Evolutionary conservation across 331 rosid genomes (phyloP), one percentile per base, ranked within the genome.

Genomic region (Rosa hybrid): DNA sequence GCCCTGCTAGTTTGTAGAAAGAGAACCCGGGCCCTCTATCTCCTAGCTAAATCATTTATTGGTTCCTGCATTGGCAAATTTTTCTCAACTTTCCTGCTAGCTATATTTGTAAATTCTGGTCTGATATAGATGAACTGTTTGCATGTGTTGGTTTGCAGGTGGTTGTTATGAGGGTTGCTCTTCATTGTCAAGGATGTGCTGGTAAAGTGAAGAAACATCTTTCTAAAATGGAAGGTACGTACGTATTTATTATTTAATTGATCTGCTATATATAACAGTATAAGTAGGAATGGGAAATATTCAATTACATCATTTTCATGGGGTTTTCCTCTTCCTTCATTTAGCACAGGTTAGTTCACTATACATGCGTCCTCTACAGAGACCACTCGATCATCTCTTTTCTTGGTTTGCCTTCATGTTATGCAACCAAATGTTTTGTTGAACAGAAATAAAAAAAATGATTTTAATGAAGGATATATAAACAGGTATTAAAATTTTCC

Each of bases 131-230:
- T 20, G 6, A 60, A 50, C 42, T 64, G 68, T 59, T 71, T 75
- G 17, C 71, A 51, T 42, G 48, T 68, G 17, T 51, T 20, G 72
- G 23, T 34, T 65, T 83, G 74, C 84, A 93, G 98, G 98, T 92
- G 82, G 98, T 94, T 75, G 98, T 92, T 72, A 92, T 94, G 98
- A 75, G 91, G 68, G 98, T 92, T 49, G 88, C 98, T 62, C 87
- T 94, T 86, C 94, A 94, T 51, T 94, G 98, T 71, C 97, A 94
- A 85, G 98, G 98, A 62, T 94, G 98, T 81, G 98, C 98, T 68
- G 93, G 89, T 49, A 94, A 89, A 87, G 93, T 94, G 74, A 92
- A 92, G 81, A 94, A 85, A 56, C 97, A 90, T 84, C 81, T 94
- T 7, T 85, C 98, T 3, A 94, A 89, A 81, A 94, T 94, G 98